These are phyloP conservation scores for Entoloma clypeatum DNA, from an alignment of 1,284 basidiomycete genomes.

Conservation along the genomic window DNA sequence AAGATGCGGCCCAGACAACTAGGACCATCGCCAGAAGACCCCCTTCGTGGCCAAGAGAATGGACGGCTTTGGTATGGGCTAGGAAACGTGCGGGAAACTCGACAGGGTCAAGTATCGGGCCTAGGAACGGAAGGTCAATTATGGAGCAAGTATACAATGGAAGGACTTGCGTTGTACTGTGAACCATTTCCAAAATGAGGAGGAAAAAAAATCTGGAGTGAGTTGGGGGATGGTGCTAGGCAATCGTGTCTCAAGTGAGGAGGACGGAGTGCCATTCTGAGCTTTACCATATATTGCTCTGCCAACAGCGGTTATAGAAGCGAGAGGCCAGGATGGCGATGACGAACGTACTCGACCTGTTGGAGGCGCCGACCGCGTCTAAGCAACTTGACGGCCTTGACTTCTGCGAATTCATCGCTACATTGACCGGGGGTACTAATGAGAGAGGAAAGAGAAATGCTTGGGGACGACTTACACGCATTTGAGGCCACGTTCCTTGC, in stretches of 20 bases:
- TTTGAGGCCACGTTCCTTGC: constrained; percentile 79
- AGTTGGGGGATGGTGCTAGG: constrained; percentile 63
- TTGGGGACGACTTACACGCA: constrained; percentile 52
- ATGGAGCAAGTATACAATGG: constrained; percentile 5
- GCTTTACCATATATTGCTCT: constrained; percentile 65
- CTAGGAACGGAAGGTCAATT: constrained; percentile 32
- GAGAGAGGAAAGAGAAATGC: constrained; percentile 10
- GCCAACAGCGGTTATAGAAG: constrained; percentile 9
- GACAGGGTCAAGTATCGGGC: constrained; percentile 66
- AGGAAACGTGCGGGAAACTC: constrained; percentile 73
- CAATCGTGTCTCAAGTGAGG: constrained; percentile 31
- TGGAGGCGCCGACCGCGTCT: constrained; percentile 80
- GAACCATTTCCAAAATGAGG: constrained; percentile 79
- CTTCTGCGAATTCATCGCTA: constrained; percentile 85
- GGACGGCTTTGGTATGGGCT: constrained; percentile 54
- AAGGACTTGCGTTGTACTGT: constrained; percentile 69
- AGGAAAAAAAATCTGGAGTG: constrained; percentile 74
- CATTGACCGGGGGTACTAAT: constrained; percentile 30
- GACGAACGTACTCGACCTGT: constrained; percentile 63
- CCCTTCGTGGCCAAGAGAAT: constrained; percentile 55
- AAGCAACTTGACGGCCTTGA: constrained; percentile 82
- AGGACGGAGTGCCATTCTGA: constrained; percentile 31
- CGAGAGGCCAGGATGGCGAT: constrained; percentile 9
- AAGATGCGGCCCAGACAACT: constrained; percentile 83
- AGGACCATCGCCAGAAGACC: constrained; percentile 66